phyloP scores from a whole-genome alignment of 2,329 filamentous ascomycete species.

The Apiospora rasikravindrae region DNA sequence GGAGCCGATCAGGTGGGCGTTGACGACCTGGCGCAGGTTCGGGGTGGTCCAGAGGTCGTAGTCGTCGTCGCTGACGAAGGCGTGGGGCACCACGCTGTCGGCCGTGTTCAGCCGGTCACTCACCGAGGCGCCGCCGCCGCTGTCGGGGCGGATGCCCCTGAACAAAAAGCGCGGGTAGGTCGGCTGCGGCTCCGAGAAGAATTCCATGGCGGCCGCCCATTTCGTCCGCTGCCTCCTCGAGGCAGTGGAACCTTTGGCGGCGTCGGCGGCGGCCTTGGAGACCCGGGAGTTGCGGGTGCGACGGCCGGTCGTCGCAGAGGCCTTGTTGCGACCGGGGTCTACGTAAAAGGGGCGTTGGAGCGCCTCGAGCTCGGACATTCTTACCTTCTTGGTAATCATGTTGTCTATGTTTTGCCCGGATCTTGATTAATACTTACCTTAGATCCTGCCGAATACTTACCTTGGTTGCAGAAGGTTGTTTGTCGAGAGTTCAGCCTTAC shows the following conservation, averaged over 20 bases:
- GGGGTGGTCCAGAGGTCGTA: background rate
- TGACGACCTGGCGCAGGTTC: constrained; percentile 5
- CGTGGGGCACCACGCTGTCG: background rate
- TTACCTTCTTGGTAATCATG: background rate
- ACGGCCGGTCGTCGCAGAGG: background rate
- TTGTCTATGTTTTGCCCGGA: background rate
- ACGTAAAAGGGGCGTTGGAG: background rate
- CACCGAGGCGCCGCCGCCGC: background rate
- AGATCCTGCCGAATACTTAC: background rate
- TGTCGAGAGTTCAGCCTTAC: no score
- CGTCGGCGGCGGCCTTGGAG: background rate
- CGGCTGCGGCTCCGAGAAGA: background rate
- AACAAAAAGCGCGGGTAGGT: background rate
- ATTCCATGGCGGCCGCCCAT: background rate
- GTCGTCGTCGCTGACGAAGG: background rate
- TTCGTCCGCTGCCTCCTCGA: background rate
- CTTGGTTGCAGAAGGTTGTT: background rate
- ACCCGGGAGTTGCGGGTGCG: background rate
- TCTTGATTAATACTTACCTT: background rate
- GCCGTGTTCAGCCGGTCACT: background rate
- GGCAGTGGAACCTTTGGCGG: background rate
- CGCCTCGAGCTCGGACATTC: background rate
- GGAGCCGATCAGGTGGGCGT: background rate
- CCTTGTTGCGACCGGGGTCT: background rate
- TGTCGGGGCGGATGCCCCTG: background rate